Base-by-base conservation (phyloP, 345 rosid genomes). In the Linum usitatissimum region DNA sequence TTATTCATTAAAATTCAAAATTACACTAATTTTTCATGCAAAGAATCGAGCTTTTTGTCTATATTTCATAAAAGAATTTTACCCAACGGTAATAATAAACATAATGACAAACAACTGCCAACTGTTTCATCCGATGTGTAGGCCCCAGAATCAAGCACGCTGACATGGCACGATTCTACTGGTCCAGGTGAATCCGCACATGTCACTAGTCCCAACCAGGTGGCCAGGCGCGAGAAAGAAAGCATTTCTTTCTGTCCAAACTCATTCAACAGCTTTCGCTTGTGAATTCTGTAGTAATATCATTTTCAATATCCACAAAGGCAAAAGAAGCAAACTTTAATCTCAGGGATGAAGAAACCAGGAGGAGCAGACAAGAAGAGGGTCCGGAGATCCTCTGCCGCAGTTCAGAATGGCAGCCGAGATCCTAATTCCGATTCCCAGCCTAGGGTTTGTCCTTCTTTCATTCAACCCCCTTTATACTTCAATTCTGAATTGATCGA, bases 341-440 rank as follows among this genome's bases (percentile, higher is more conserved):
- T 4, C 18, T 8, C 3, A 21, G 21, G 68, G 65, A 83, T 86
- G 98, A 93, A 86, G 89, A 84, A 86, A 76, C 70, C 92, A 17
- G 96, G 79, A 58, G 98, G 79, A 74, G 84, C 90, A 49, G 99
- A 93, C 85, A 93, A 84, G 84, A 93, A 90, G 79, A 83, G 93
- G 72, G 85, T 77, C 38, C 81, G 96, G 61, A 85, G 94, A 86
- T 80, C 96, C 39, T 67, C 90, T 7, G 84, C 76, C n/a, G 78
- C 87, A 72, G 74, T 78, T 0, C 86, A 81, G 64, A 79, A 74
- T 66, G 78, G 84, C 65, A 71, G 70, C 64, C 81, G 86, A 79
- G 97, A 90, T 77, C 76, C 80, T 40, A 82, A 66, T 66, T 65
- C 91, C 48, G 90, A 87, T 66, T 75, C 87, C 60, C 92, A 88